Percentiles rank a stretch among this genome's conserved stretches.
Evolutionary conservation across 768 basidiomycete species (phyloP).

Genomic region (Paxillus rubicundulus): DNA sequence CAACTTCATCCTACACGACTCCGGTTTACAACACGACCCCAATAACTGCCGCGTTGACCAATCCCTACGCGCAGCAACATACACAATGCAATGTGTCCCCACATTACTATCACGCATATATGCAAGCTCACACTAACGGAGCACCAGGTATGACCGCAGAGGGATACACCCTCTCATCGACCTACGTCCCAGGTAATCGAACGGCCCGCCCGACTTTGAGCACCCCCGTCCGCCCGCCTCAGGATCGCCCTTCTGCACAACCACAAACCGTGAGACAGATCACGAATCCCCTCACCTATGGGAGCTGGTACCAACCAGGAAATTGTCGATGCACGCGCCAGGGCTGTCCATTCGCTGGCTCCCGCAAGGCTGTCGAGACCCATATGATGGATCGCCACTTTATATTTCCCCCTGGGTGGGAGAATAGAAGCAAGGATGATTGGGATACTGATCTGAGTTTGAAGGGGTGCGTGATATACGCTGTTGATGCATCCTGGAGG

Average conservation of each 20-base stretch:
- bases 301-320: conserved; percentile 64
- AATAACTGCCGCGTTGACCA: conserved; percentile 26
- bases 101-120: conserved; percentile 58
- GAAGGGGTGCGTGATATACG: conserved; percentile 55
- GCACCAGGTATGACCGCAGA: conserved; percentile 27
- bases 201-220: not conserved
- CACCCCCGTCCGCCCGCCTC: not conserved
- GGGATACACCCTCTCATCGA: conserved; percentile 40
- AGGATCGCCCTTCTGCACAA: conserved; percentile 1
- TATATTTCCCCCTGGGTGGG: conserved; percentile 75
- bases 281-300: conserved; percentile 19
- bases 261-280: conserved; percentile 11
- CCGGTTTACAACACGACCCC: conserved; percentile 24
- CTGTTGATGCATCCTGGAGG: not conserved
- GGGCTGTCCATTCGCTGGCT: conserved; percentile 68
- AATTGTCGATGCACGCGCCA: conserved; percentile 55
- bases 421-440: conserved; percentile 50
- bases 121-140: conserved; percentile 30
- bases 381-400: conserved; percentile 93
- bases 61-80: conserved; percentile 29
- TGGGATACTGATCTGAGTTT: conserved; percentile 85
- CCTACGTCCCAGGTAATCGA: conserved; percentile 28
- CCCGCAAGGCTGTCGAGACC: conserved; percentile 65
- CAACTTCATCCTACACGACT: conserved; percentile 4
- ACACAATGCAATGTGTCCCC: conserved; percentile 36